Conservation (phyloP, 2,329 filamentous ascomycete genomes). For the Epichloe hybrida region DNA sequence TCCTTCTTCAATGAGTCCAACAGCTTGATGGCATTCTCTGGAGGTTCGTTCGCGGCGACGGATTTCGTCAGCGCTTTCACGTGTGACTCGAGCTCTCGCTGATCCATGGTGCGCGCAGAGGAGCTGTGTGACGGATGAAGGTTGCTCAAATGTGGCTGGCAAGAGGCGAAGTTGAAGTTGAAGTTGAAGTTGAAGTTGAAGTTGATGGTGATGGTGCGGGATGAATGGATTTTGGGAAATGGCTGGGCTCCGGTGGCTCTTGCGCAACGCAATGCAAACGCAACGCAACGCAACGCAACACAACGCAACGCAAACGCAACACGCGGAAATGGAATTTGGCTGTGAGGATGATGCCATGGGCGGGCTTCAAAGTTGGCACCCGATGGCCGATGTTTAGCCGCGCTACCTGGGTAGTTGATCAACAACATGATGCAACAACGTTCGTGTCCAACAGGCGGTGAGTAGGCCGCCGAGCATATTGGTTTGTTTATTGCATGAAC, state of each 20-base stretch:
- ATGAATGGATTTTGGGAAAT: not conserved
- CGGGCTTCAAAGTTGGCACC: not conserved
- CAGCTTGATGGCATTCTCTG: slow-evolving; percentile 57
- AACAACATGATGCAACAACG: too few species aligned
- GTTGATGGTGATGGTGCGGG: not conserved
- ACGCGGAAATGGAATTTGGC: not conserved
- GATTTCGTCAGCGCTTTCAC: slow-evolving; percentile 74
- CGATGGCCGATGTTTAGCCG: slow-evolving; percentile 4
- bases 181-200: not conserved
- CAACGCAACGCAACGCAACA: not conserved
- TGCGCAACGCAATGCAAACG: not conserved
- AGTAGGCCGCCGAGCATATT: too few species aligned
- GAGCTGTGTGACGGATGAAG: not conserved
- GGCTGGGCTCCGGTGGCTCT: not conserved
- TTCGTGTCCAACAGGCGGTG: too few species aligned
- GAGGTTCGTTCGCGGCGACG: slow-evolving; percentile 57
- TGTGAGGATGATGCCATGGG: not conserved
- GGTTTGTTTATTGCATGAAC: too few species aligned
- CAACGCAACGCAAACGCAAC: not conserved
- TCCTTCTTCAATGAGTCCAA: slow-evolving; percentile 69
- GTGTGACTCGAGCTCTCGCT: slow-evolving; percentile 65
- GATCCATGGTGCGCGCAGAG: slow-evolving; percentile 46
- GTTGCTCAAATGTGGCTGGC: not conserved
- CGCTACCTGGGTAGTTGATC: not conserved
- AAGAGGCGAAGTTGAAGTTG: too few species aligned